A percentile compares a stretch with the other conserved stretches of the same genome.
phyloP scores from a whole-genome alignment of 805 yeast species.

The Kuraishia ogatae region DNA sequence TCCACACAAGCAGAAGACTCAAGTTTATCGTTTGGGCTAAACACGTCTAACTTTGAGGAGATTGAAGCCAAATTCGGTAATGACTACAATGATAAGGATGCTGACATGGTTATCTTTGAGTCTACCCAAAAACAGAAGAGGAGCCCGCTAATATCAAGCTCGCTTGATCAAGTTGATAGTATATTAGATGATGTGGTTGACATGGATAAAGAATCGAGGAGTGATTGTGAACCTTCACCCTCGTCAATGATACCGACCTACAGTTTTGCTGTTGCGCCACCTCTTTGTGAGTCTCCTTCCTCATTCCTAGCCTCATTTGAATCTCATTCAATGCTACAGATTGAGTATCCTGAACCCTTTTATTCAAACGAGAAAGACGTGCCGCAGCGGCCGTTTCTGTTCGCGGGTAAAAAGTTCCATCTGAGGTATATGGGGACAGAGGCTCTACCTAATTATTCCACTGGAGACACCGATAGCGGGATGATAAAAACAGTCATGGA shows the following conservation, averaged over 20 bases:
- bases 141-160: background rate
- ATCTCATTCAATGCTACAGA: slow-evolving; percentile 33
- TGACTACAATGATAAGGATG: background rate
- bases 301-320: slow-evolving; percentile 24
- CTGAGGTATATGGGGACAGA: slow-evolving; percentile 14
- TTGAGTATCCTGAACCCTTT: slow-evolving; percentile 54
- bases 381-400: slow-evolving; percentile 44
- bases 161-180: background rate
- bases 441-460: background rate
- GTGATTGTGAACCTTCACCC: background rate
- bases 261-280: background rate
- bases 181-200: background rate
- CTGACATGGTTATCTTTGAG: background rate
- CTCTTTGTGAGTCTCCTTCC: background rate
- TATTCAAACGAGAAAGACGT: slow-evolving; percentile 47
- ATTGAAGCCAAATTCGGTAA: slow-evolving; percentile 1
- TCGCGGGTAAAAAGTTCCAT: slow-evolving; percentile 57
- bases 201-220: too few relatives aligned
- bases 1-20: background rate
- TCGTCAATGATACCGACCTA: background rate
- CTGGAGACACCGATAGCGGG: background rate
- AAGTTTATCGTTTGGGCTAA: background rate
- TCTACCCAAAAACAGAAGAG: background rate
- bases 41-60: background rate
- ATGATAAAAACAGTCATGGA: background rate